These are phyloP conservation scores for Coprinopsis strossmayeri DNA, from an alignment of 768 basidiomycete genomes.

Conservation along the genomic window DNA sequence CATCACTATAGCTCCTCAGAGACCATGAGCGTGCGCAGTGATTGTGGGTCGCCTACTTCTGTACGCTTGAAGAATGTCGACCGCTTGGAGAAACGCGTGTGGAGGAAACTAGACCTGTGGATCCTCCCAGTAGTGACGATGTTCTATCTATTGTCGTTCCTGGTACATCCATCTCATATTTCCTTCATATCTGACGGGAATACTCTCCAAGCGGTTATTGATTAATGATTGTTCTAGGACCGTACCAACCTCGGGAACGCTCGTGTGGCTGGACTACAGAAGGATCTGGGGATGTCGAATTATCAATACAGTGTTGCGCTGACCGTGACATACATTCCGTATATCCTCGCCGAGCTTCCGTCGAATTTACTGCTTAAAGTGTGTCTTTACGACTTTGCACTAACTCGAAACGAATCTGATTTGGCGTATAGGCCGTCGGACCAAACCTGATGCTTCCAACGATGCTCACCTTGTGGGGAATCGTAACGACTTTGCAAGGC, in stretches of 20 bases:
- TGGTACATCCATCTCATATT: constrained; percentile 27
- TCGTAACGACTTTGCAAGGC: constrained; percentile 61
- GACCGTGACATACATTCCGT: constrained; percentile 46
- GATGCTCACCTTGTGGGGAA: constrained; percentile 63
- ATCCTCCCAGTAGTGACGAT: constrained; percentile 43
- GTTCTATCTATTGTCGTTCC: constrained; percentile 46
- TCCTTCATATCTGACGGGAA: neutral
- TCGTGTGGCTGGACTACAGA: constrained; percentile 55
- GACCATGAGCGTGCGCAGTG: constrained; percentile 11
- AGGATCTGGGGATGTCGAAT: constrained; percentile 40
- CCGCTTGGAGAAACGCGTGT: constrained; percentile 34
- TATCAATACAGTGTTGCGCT: constrained; percentile 44
- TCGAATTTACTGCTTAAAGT: constrained; percentile 56
- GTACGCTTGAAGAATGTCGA: constrained; percentile 18
- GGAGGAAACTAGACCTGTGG: constrained; percentile 43
- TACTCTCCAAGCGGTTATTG: neutral
- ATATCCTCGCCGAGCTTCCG: constrained; percentile 53
- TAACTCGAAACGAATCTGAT: neutral
- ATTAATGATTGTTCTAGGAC: constrained; percentile 28
- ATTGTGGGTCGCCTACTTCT: constrained; percentile 13
- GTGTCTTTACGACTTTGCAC: constrained; percentile 3
- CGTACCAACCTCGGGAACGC: constrained; percentile 55
- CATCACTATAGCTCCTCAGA: constrained; percentile 17
- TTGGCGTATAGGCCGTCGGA: constrained; percentile 34
- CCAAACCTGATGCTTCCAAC: constrained; percentile 53